Evolutionary conservation across 805 yeast species (phyloP), one percentile per base, ranked within the genome.

Genomic region (Monosporozyma servazzii): DNA sequence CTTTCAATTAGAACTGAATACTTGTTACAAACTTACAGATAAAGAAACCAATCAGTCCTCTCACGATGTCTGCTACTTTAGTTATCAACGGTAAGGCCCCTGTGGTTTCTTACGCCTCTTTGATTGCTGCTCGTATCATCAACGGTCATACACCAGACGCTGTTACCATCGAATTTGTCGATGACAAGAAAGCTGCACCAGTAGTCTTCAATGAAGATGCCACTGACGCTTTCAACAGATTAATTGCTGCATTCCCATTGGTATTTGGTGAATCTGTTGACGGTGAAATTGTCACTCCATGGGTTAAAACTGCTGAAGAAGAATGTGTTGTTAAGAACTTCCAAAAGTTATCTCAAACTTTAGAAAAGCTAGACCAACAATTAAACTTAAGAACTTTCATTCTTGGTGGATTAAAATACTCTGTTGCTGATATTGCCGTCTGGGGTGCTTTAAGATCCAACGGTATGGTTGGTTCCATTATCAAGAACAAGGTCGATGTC

Each of bases 361-460:
- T 91, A 66, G 96, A 87, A 69, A 77, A 78, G 63, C 75, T 91
- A 61, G 96, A 91, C 60, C 71, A 82, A 45, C 90, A 84, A 68
- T 77, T 91, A 69, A 88, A 88, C 76, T 80, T 86, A 75, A 80
- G 96, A 65, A 79, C 96, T 7, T 90, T 79, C 66, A 67, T 88
- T 50, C 70, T 78, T 51, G 96, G 93, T 40, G 65, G 65, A 7
- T 76, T 81, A 70, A 58, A 73, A n/a, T 72, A 77, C 55, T 73
- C 95, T 13, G 68, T 82, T 44, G 93, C 95, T 49, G 99, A 91
- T 70, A 75, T 88, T 54, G 86, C 91, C 15, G 76, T 86, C 20
- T 91, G 97, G 97, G 97, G 97, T 69, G 87, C 85, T 47, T 75
- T 91, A 59, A 82, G 97, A 72, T 87, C 96, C 56, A 91, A 93